phyloP scores from a whole-genome alignment of 108 stramenopile genomes.

The Cyclostephanos invisitatus region DNA sequence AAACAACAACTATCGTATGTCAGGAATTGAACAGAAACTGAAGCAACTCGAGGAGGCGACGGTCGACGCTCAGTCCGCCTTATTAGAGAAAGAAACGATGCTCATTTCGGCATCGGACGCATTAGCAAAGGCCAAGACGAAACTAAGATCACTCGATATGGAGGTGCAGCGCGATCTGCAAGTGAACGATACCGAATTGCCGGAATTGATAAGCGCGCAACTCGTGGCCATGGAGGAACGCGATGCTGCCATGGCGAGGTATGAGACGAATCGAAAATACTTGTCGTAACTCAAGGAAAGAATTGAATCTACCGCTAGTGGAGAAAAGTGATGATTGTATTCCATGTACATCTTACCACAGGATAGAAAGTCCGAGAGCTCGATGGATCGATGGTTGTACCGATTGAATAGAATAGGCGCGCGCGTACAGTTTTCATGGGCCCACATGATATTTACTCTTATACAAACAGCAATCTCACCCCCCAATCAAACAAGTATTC shows the following conservation, averaged over 20 bases:
- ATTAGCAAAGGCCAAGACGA: conserved; percentile 56
- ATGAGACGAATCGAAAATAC: conserved; percentile 65
- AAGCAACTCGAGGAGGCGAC: conserved; percentile 41
- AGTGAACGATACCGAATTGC: conserved; percentile 70
- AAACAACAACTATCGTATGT: not conserved
- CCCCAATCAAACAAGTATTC: too few species aligned
- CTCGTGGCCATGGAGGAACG: conserved; percentile 48
- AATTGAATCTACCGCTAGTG: not conserved
- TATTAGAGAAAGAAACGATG: conserved; percentile 22
- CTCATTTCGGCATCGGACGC: conserved; percentile 27
- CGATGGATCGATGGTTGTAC: too few species aligned
- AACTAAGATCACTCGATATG: conserved; percentile 36
- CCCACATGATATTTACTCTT: too few species aligned
- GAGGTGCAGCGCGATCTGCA: conserved; percentile 54
- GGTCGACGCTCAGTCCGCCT: conserved; percentile 13
- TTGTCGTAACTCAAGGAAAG: conserved; percentile 33
- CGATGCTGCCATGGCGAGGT: conserved; percentile 49
- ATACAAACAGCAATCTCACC: too few species aligned
- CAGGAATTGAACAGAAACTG: conserved; percentile 29
- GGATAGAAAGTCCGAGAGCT: not conserved
- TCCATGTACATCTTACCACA: too few species aligned
- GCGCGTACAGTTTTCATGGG: too few species aligned
- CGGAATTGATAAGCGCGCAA: conserved; percentile 60
- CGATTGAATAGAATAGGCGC: too few species aligned
- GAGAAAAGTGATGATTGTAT: not conserved